These are phyloP conservation scores for Candida insectorum DNA, from an alignment of 805 yeast genomes.

Conservation along the genomic window DNA sequence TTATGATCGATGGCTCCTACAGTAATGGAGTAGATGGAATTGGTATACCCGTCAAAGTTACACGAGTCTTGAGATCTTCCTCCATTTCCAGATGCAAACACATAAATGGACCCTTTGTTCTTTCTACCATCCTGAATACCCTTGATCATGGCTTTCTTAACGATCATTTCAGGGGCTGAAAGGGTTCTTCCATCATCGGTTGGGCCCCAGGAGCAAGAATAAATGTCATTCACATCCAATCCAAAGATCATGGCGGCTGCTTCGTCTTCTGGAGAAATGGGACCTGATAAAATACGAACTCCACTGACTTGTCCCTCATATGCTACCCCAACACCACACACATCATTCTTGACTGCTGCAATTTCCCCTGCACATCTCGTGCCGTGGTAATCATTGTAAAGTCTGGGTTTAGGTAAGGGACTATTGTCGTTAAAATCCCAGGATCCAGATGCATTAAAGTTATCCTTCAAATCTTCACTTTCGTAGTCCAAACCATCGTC, in stretches of 20 bases:
- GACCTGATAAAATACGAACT: conserved; percentile 79
- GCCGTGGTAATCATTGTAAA: conserved; percentile 87
- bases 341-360: conserved; percentile 82
- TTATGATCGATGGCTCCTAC: conserved; percentile 89
- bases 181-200: conserved; percentile 85
- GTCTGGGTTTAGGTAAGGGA: conserved; percentile 73
- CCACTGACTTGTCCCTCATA: conserved; percentile 84
- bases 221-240: conserved; percentile 82
- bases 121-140: conserved; percentile 81
- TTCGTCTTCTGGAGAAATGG: conserved; percentile 81
- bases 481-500: conserved; percentile 94
- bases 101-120: conserved; percentile 82
- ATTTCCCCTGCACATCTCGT: conserved; percentile 98
- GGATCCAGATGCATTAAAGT: conserved; percentile 75
- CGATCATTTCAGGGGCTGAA: conserved; percentile 79
- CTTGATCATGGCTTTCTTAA: conserved; percentile 76
- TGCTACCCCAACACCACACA: conserved; percentile 98
- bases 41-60: conserved; percentile 96
- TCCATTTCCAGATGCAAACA: conserved; percentile 96
- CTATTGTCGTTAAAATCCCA: conserved; percentile 88
- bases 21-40: conserved; percentile 90
- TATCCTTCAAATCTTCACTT: conserved; percentile 64
- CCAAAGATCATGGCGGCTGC: conserved; percentile 84
- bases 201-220: conserved; percentile 99
- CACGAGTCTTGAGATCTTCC: conserved; percentile 81